These are phyloP conservation scores for Erodium moschatum DNA, from an alignment of 441 rosid species.

Conservation along the genomic window DNA sequence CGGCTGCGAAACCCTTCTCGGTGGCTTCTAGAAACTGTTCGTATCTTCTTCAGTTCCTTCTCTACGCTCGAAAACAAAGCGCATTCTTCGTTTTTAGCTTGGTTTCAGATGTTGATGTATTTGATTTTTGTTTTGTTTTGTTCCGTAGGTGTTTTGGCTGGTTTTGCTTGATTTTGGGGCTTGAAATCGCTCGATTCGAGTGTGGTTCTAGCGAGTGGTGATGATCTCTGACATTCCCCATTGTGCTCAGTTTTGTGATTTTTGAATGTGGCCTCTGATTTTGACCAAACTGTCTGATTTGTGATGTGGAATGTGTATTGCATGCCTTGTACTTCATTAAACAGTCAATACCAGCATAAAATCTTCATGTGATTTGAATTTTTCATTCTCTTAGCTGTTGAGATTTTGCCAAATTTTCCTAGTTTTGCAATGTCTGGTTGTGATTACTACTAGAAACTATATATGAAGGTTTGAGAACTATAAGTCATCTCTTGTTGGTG, in stretches of 20 bases:
- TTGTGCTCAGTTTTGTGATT: no score
- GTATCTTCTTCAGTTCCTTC: neutral
- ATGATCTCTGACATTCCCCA: no score
- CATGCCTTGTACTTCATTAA: neutral
- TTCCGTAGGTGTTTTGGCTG: neutral
- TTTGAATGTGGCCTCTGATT: neutral
- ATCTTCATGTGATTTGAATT: neutral
- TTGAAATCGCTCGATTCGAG: neutral
- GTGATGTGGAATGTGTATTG: neutral
- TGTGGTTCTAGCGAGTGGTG: neutral
- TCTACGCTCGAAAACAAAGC: neutral
- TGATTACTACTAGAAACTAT: no score
- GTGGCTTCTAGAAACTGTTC: neutral
- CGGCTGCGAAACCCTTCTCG: neutral
- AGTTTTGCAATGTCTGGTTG: neutral
- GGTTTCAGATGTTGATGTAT: neutral
- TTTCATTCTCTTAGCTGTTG: neutral
- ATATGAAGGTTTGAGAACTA: neutral
- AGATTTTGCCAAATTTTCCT: neutral
- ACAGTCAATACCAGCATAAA: neutral
- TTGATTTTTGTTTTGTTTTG: neutral
- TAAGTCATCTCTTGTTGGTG: neutral
- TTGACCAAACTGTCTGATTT: neutral
- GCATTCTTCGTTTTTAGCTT: neutral
- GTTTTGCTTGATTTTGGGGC: constrained; percentile 1